Evolutionary conservation across 2,329 filamentous ascomycete species (phyloP), one percentile per base, ranked within the genome.

Genomic region (Scedosporium minutisporum): DNA sequence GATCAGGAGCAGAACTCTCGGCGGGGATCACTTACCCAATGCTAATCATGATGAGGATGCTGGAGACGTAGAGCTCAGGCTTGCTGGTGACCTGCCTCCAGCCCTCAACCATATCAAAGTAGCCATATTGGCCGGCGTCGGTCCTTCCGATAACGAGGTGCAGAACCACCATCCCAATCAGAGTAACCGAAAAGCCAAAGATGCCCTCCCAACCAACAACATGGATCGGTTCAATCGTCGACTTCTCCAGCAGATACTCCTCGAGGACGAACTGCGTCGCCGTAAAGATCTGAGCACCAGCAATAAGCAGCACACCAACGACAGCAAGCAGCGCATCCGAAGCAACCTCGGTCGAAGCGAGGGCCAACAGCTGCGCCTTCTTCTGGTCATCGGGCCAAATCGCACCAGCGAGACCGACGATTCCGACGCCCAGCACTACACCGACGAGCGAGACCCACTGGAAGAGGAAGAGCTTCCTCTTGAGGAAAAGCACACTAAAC

Each of bases 141-240:
- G 91, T 95, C 61, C 83, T 80, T 2, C 95, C 95, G 61, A 97
- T 80, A 1, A 83, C 76, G 23, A 91, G 77, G 74, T 99, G 91
- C 71, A 97, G 75, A 46, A 96, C 76, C 3, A 91, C 72, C 87
- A 97, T 97, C 27, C 82, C 87, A 3, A 92, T 66, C 4, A 92
- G 72, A 0, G 95, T 99, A 60, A 93, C 85, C 4, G 78, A 67
- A 71, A 97, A 93, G 0, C 95, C 95, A 72, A 97, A 99, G 3
- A 96, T 68, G 21, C 95, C 95, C 75, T 99, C 95, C 92, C 93
- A 99, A 38, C 93, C 93, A 33, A 99, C 95, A 21, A 97, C 91
- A 69, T 87, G 87, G 66, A 99, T 85, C 1, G 95, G 93, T 69
- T 95, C 90, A 58, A 86, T 82, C 23, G 76, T 69, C 1, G 81